Percentiles rank a stretch among this genome's conserved stretches.
Conservation (phyloP, 1,139 yeast species). For the Geotrichum histeridarum region DNA sequence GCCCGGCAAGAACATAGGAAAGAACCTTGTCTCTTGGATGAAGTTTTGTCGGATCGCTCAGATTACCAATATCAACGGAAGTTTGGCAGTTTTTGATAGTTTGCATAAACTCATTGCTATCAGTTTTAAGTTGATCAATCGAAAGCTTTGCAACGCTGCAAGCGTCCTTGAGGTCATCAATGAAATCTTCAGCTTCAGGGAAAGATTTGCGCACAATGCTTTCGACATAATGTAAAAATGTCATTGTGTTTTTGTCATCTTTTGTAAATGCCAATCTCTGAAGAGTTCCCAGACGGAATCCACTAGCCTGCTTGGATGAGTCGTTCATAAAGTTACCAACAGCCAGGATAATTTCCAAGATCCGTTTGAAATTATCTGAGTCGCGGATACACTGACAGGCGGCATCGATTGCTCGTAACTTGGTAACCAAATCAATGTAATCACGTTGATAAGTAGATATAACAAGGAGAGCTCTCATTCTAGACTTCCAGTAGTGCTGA, state of each 20-base stretch:
- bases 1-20: slow-evolving; percentile 48
- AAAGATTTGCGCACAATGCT: slow-evolving; percentile 68
- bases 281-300: slow-evolving; percentile 77
- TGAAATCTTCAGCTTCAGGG: slow-evolving; percentile 71
- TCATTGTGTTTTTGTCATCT: slow-evolving; percentile 71
- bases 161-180: slow-evolving; percentile 65
- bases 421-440: slow-evolving; percentile 59
- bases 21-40: slow-evolving; percentile 77
- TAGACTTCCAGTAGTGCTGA: slow-evolving; percentile 76
- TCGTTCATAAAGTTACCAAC: slow-evolving; percentile 96
- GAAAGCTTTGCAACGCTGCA: slow-evolving; percentile 61
- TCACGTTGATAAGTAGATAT: slow-evolving; percentile 68
- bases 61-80: slow-evolving; percentile 63
- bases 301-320: slow-evolving; percentile 68
- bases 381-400: slow-evolving; percentile 59
- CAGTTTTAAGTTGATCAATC: slow-evolving; percentile 68
- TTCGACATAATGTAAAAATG: slow-evolving; percentile 84
- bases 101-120: slow-evolving; percentile 59
- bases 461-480: slow-evolving; percentile 70
- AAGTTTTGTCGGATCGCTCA: slow-evolving; percentile 59
- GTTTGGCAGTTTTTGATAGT: slow-evolving; percentile 50
- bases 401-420: slow-evolving; percentile 59
- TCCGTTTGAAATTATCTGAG: slow-evolving; percentile 58
- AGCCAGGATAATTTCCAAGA: slow-evolving; percentile 70
- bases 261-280: slow-evolving; percentile 82